Conservation (phyloP, 2,329 filamentous ascomycete species). For the Cytospora piceicola region DNA sequence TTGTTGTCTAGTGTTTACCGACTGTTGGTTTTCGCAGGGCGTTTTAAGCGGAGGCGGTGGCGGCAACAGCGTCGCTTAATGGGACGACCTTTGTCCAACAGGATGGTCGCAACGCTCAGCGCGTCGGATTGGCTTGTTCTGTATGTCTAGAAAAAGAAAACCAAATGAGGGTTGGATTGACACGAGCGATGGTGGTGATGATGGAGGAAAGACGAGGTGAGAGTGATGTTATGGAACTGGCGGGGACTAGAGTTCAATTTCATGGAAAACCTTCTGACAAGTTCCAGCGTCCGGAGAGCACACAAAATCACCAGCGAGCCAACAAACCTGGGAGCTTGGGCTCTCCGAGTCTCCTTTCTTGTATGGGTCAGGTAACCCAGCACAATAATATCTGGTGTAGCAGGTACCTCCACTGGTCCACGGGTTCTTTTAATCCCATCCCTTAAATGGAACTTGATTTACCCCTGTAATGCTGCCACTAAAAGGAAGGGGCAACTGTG, state of each 20-base stretch:
- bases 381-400: background rate
- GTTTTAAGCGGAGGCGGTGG: constrained; percentile 10
- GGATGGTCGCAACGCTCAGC: constrained; percentile 18
- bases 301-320: background rate
- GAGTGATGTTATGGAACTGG: background rate
- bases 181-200: constrained; percentile 9
- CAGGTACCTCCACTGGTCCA: constrained; percentile 15
- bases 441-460: constrained; percentile 18
- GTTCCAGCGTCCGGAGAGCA: background rate
- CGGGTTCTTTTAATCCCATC: background rate
- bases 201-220: background rate
- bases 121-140: constrained; percentile 21
- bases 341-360: constrained; percentile 1
- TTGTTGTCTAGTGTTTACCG: constrained; percentile 24
- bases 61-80: constrained; percentile 15
- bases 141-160: constrained; percentile 17
- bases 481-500: constrained; percentile 16
- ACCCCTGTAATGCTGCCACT: constrained; percentile 13
- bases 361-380: background rate
- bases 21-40: constrained; percentile 19
- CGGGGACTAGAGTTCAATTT: constrained; percentile 19
- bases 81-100: constrained; percentile 8
- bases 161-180: constrained; percentile 22
- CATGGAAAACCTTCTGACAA: constrained; percentile 5
- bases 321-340: background rate